A percentile compares a stretch with the other conserved stretches of the same genome.
phyloP scores from a whole-genome alignment of 176 grass and related monocot genomes.

The Triticum urartu region DNA sequence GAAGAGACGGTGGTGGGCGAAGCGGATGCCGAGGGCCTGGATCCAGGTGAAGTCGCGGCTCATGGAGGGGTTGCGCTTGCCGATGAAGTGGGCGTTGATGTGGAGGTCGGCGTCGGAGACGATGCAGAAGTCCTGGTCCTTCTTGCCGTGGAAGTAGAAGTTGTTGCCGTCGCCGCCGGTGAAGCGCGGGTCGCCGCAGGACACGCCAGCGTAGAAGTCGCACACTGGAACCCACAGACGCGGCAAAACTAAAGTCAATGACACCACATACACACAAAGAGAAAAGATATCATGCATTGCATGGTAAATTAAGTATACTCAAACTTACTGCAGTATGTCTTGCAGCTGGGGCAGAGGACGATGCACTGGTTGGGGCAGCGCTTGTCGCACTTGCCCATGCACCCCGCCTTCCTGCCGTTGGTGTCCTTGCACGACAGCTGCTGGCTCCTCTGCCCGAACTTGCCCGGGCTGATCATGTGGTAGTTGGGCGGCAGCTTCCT shows the following conservation, averaged over 20 bases:
- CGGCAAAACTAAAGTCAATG: background rate
- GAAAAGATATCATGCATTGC: too few species aligned
- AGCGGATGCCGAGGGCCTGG: background rate
- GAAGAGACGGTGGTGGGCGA: background rate
- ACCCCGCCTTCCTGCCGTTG: background rate
- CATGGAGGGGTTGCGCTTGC: constrained; percentile 25
- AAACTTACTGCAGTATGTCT: constrained; percentile 50
- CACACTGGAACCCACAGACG: background rate
- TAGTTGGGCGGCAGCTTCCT: background rate
- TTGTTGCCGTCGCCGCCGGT: constrained; percentile 32
- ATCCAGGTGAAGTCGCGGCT: constrained; percentile 43
- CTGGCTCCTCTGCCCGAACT: constrained; percentile 18
- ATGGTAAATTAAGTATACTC: too few species aligned
- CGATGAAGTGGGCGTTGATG: constrained; percentile 44
- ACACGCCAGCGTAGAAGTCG: background rate
- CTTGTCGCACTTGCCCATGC: constrained; percentile 25
- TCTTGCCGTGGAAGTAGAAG: constrained; percentile 35
- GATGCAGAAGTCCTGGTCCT: constrained; percentile 32
- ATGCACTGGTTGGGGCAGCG: constrained; percentile 52
- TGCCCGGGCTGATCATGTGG: background rate
- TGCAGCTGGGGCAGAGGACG: constrained; percentile 49
- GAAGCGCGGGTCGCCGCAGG: constrained; percentile 24
- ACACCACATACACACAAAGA: too few species aligned
- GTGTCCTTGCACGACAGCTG: background rate
- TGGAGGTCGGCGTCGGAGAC: constrained; percentile 32